Conservation (phyloP, 2,329 filamentous ascomycete species). For the Clonostachys rhizophaga region DNA sequence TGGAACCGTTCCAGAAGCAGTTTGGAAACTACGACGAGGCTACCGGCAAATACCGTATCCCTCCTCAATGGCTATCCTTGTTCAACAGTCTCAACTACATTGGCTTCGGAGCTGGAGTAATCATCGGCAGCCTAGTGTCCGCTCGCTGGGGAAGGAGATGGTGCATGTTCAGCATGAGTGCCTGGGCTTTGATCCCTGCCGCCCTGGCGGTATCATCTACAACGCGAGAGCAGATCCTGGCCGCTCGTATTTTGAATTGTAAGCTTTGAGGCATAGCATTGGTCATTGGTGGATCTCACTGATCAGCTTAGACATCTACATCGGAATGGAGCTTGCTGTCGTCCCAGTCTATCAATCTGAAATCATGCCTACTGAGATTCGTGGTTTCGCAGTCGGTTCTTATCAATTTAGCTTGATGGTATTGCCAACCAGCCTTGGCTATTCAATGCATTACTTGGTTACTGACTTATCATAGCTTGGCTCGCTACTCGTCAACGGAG, state of each 20-base stretch:
- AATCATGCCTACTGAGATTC: conserved; percentile 16
- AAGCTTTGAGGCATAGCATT: too few relatives aligned
- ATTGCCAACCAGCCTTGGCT: conserved; percentile 6
- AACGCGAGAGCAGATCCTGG: conserved; percentile 20
- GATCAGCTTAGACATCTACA: conserved; percentile 13
- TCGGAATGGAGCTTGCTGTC: conserved; percentile 30
- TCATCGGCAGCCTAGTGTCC: conserved; percentile 20
- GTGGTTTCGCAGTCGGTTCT: conserved; percentile 21
- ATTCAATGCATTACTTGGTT: conserved; percentile 2
- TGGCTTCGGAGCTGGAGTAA: conserved; percentile 9
- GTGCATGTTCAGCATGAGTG: conserved; percentile 27
- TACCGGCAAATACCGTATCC: neutral
- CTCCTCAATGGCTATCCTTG: conserved; percentile 1
- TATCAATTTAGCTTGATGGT: conserved; percentile 12
- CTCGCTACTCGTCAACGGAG: conserved; percentile 8
- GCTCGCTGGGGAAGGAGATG: conserved; percentile 22
- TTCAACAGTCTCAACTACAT: conserved; percentile 3
- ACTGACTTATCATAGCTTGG: conserved; percentile 4
- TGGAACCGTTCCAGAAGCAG: conserved; percentile 18
- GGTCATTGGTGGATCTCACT: too few relatives aligned
- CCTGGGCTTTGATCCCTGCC: conserved; percentile 22
- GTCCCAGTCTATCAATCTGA: conserved; percentile 26
- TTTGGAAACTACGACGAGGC: conserved; percentile 15
- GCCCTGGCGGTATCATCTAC: conserved; percentile 22
- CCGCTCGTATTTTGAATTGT: conserved; percentile 20